phyloP scores from a whole-genome alignment of 805 yeast species.

The Pichia nanzhaoensis region DNA sequence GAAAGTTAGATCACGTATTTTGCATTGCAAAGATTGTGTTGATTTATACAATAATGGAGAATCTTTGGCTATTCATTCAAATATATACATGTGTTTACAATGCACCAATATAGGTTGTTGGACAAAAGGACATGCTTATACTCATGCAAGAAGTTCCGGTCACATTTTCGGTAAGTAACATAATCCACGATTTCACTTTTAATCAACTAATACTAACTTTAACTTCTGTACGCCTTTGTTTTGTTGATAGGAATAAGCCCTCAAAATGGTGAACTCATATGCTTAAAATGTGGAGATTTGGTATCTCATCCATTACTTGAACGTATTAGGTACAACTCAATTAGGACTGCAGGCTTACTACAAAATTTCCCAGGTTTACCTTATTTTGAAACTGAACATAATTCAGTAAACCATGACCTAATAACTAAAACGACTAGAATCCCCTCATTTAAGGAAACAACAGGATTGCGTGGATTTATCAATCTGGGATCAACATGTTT shows the following conservation, averaged over 20 bases:
- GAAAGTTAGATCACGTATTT: conserved; percentile 36
- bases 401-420: conserved; percentile 20
- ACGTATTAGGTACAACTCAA: conserved; percentile 34
- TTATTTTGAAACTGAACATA: conserved; percentile 24
- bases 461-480: conserved; percentile 83
- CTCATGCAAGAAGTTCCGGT: conserved; percentile 40
- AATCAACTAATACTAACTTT: conserved; percentile 20
- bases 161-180: conserved; percentile 45
- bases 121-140: conserved; percentile 38
- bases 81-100: conserved; percentile 59
- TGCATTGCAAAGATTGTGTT: conserved; percentile 47
- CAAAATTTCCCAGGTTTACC: conserved; percentile 28
- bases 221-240: background rate
- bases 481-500: conserved; percentile 97
- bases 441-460: conserved; percentile 50
- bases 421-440: conserved; percentile 29
- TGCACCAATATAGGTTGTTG: conserved; percentile 75
- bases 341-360: conserved; percentile 18
- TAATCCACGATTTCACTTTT: too few species aligned
- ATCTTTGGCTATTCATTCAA: background rate
- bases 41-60: conserved; percentile 26
- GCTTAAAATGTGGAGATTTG: conserved; percentile 73
- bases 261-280: conserved; percentile 59
- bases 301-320: conserved; percentile 58
- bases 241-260: conserved; percentile 46